Evolutionary conservation across 768 basidiomycete species (phyloP).

Genomic region (Dentipellis sp.): DNA sequence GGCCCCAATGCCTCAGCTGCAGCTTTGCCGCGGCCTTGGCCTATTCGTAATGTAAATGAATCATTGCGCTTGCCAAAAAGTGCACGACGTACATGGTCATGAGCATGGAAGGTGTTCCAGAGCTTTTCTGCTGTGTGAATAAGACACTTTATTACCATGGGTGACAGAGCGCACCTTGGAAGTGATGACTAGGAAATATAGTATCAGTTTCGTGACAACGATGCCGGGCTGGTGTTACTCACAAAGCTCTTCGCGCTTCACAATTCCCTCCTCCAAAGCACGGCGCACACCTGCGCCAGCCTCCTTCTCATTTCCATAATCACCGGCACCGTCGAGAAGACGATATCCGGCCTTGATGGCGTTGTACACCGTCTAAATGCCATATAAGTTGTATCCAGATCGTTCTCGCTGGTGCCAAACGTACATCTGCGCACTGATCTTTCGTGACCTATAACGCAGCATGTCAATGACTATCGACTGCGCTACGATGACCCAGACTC

Average conservation of each 20-base stretch:
- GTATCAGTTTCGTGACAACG: background rate
- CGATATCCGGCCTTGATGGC: constrained; percentile 84
- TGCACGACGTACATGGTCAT: constrained; percentile 48
- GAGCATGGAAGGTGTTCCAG: constrained; percentile 86
- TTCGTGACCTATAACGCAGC: constrained; percentile 44
- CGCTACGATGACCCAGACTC: constrained; percentile 5
- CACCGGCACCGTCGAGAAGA: constrained; percentile 78
- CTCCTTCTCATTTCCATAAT: constrained; percentile 87
- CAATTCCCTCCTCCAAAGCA: constrained; percentile 73
- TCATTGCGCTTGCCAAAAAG: background rate
- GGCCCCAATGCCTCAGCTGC: constrained; percentile 75
- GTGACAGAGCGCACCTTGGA: constrained; percentile 47
- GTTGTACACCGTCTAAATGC: constrained; percentile 60
- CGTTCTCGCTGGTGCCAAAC: constrained; percentile 6
- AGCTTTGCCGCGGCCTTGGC: constrained; percentile 45
- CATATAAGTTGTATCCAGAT: too few relatives aligned
- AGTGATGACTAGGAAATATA: constrained; percentile 51
- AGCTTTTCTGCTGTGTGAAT: constrained; percentile 31
- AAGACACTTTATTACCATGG: background rate
- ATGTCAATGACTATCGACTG: background rate
- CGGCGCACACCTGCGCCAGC: constrained; percentile 70
- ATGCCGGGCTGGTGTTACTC: constrained; percentile 22
- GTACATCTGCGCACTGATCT: constrained; percentile 49
- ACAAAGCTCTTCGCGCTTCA: constrained; percentile 86
- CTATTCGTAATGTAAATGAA: constrained; percentile 19